Base-by-base conservation (phyloP, 805 yeast genomes). In the Candida qinlingensis region DNA sequence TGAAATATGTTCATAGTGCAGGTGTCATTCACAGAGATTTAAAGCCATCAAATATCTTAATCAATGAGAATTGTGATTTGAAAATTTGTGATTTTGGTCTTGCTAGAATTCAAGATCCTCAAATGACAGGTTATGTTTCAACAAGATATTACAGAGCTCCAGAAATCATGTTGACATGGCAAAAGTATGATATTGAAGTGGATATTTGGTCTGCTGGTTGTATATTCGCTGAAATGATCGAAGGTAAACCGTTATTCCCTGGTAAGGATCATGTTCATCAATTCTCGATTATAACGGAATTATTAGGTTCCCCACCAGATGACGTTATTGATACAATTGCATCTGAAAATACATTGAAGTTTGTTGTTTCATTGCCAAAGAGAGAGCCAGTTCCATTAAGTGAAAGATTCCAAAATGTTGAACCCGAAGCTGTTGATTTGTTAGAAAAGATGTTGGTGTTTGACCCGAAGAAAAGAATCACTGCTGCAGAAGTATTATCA, bases 181-280 rank as follows among this genome's bases (percentile, higher is more conserved):
- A 92, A 67, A 89, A 92, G 64, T 92, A 92, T 69, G 97, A 91
- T 62, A 84, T 88, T 7, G 97, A 91, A 69, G 98, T 92, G 37
- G 99, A 92, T 68, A 87, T 92, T 59, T 92, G 99, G 99, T 85
- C 96, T 26, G 96, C 95, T 9, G 99, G 97, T 26, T 92, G 99
- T 71, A 91, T 92, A 49, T 87, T 92, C 62, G 94, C 97, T 7
- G 99, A 92, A 66, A 92, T 92, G 96, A 86, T 92, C 56, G 96
- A 91, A 66, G 97, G 97, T 8, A 89, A 88, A 67, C 98, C 99
- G 2, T 74, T 92, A 41, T 92, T 92, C 76, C 99, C 99, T 1
- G 99, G 99, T 43, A 89, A 88, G 64, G 99, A 95, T 66, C 99
- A 94, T 65, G 97, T 94, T 47, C 97, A 94, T 68, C 99, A 94